Evolutionary conservation across 345 rosid species (phyloP).

Genomic region (Gossypium sturtianum): DNA sequence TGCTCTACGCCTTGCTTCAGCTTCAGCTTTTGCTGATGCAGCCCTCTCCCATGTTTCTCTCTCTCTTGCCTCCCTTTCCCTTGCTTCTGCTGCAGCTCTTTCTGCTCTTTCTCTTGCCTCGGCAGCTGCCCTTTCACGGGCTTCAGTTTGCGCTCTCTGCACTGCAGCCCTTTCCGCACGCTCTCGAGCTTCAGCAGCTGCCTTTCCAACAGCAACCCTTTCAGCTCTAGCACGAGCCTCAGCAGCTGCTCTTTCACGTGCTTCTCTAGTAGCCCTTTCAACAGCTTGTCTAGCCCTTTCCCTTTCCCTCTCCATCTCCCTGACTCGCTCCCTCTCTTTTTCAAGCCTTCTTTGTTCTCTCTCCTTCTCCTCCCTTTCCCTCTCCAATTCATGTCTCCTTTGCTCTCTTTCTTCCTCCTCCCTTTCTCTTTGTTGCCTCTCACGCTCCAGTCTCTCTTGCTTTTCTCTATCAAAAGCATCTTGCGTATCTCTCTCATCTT

Average conservation of each 20-base stretch:
- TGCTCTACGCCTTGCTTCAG: constrained; percentile 50
- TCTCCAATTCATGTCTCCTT: constrained; percentile 46
- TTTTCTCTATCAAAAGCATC: constrained; percentile 34
- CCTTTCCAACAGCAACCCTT: constrained; percentile 85
- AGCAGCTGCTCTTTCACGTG: constrained; percentile 87
- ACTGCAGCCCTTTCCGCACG: constrained; percentile 93
- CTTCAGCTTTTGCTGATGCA: constrained; percentile 39
- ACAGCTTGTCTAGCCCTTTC: constrained; percentile 77
- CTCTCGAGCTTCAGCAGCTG: constrained; percentile 67
- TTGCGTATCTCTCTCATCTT: constrained; percentile 29
- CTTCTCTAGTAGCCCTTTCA: constrained; percentile 97
- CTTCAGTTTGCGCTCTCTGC: constrained; percentile 92
- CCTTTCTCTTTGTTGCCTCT: constrained; percentile 57
- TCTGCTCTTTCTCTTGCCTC: constrained; percentile 85
- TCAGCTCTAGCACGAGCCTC: constrained; percentile 82
- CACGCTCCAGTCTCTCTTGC: constrained; percentile 42
- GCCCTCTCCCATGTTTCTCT: constrained; percentile 56
- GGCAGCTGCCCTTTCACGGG: constrained; percentile 90
- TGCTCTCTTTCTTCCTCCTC: constrained; percentile 65
- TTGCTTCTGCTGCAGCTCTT: constrained; percentile 85
- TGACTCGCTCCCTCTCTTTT: constrained; percentile 40
- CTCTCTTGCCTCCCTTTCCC: constrained; percentile 69
- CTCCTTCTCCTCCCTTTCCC: constrained; percentile 59
- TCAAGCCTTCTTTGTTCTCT: constrained; percentile 43
- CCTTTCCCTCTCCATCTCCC: constrained; percentile 56